Evolutionary conservation across 2,329 filamentous ascomycete species (phyloP), one percentile per base, ranked within the genome.

Genomic region (Endothia cerciana): DNA sequence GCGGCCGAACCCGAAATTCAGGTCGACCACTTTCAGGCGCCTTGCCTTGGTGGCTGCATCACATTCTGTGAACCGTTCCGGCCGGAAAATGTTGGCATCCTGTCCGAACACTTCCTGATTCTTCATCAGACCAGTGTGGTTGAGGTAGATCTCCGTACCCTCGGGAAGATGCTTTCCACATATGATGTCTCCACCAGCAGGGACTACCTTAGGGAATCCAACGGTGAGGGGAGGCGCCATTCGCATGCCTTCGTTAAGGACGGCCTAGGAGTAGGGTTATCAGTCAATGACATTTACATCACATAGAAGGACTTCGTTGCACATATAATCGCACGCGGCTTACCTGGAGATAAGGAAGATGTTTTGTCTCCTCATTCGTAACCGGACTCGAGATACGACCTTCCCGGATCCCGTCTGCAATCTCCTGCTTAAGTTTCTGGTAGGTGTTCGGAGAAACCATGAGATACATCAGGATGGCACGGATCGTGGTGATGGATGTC

Each of bases 401-500:
- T 11, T 68, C 70, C 47, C 79, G 74, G 57, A 82, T 78, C 67
- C 84, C 83, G 0, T 71, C 71, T n/a, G 78, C 75, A 30, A 77
- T 63, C 25, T 70, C 72, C 45, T 69, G 28, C 22, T 60, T 66
- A 0, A 85, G 71, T 25, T 77, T 78, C 3, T 69, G 65, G 61
- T 81, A 78, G 0, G 81, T 75, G 1, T 74, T 73, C 0, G 81
- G 82, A 25, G 77, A 78, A 10, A 77, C 81, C 30, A 79, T 77
- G 64, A 85, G 71, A 70, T 81, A 79, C 36, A 84, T 77, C 49
- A 85, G 60, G 5, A 78, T 81, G 55, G 78, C 74, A 3, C 83
- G 79, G 3, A 85, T 76, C 2, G 78, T 76, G 0, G 79, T 81
- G 0, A 82, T 78, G 0, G 81, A 82, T 13, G 81, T 84, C 67